Percentiles rank a stretch among this genome's conserved stretches.
Conservation (phyloP, 441 rosid species). For the Adansonia gregorii region DNA sequence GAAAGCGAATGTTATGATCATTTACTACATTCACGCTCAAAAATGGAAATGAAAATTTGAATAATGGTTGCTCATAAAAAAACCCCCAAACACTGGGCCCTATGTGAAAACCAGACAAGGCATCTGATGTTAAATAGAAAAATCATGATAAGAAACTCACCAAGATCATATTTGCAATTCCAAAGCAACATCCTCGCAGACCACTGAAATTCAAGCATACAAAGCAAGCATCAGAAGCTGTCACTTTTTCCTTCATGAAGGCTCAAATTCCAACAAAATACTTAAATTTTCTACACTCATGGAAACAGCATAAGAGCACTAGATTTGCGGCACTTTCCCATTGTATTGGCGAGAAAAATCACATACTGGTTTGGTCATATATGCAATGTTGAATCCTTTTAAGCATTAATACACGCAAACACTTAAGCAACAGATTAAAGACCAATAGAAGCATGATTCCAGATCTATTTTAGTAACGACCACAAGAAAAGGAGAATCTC, state of each 20-base stretch:
- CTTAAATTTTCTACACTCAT: background rate
- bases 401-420: background rate
- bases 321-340: background rate
- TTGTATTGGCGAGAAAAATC: background rate
- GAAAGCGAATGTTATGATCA: constrained; percentile 25
- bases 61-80: background rate
- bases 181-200: constrained; percentile 86
- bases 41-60: background rate
- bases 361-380: background rate
- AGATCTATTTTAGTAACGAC: background rate
- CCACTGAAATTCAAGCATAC: constrained; percentile 64
- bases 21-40: constrained; percentile 22
- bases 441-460: background rate
- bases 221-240: constrained; percentile 39
- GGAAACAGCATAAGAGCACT: constrained; percentile 7
- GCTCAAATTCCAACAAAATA: constrained; percentile 28
- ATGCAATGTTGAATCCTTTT: background rate
- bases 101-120: constrained; percentile 2
- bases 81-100: background rate
- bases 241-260: constrained; percentile 27
- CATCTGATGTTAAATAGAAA: background rate
- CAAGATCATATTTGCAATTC: constrained; percentile 95
- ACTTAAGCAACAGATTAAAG: background rate
- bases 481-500: background rate
- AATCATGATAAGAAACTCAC: constrained; percentile 53